Conservation (phyloP, 352 stramenopile genomes). For the Thalassiosira hispida region DNA sequence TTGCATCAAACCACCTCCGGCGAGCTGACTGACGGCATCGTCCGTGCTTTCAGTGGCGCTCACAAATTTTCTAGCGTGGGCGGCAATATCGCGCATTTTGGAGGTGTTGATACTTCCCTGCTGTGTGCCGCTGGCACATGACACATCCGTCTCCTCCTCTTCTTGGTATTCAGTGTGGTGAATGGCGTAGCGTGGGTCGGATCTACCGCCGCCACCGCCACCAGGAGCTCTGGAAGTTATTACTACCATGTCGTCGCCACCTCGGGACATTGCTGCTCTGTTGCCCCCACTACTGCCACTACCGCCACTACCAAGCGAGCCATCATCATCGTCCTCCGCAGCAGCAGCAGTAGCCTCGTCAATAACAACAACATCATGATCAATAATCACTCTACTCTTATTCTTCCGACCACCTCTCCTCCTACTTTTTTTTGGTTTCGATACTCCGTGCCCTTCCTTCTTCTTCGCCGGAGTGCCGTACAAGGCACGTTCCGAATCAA, state of each 20-base stretch:
- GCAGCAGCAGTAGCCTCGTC: not conserved
- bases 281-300: not conserved
- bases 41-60: not conserved
- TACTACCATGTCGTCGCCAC: no score
- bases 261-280: no score
- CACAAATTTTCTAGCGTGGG: constrained; percentile 12
- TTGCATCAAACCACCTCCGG: no score
- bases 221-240: not conserved
- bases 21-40: no score
- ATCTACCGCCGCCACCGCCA: not conserved
- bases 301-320: not conserved
- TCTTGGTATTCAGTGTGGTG: constrained; percentile 1
- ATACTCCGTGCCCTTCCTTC: no score
- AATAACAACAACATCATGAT: constrained; percentile 12
- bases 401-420: not conserved
- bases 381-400: constrained; percentile 18
- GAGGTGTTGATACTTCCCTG: not conserved
- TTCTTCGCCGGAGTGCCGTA: constrained; percentile 29
- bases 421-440: not conserved
- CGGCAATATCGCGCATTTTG: constrained; percentile 18
- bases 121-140: not conserved
- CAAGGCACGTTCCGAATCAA: constrained; percentile 33
- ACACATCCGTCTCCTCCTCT: not conserved
- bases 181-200: constrained; percentile 21
- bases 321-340: not conserved